Evolutionary conservation across 1,139 yeast genomes (phyloP), one percentile per base, ranked within the genome.

Genomic region (Geotrichum restrictum): DNA sequence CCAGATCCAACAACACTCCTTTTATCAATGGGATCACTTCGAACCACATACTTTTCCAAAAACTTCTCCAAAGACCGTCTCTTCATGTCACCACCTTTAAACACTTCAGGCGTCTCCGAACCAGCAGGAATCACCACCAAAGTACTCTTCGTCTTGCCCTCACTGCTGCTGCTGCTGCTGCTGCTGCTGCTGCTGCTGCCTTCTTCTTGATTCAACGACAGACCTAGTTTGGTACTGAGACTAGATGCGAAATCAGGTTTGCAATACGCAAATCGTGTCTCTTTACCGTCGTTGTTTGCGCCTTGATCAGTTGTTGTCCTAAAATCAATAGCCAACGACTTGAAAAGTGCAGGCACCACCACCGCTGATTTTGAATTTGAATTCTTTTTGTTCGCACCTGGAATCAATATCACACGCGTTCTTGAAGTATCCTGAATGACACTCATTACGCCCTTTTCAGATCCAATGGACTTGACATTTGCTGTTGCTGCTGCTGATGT

Each of bases 301-400:
- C n/a, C n/a, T n/a, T n/a, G n/a, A n/a, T n/a, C n/a, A n/a, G n/a
- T n/a, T n/a, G n/a, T n/a, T n/a, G 85, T 67, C 47, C 60, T 52
- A 22, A 56, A 86, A 63, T 91, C 96, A 51, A 86, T 76, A 3
- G 95, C 93, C 59, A 91, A 71, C 0, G 88, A 74, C 67, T 86
- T 88, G 65, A 79, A 77, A 56, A 85, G 67, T 0, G 93, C 81
- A 14, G 91, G 79, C 4, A 82, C 21, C n/a, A n/a, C n/a, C n/a
- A n/a, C n/a, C n/a, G n/a, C 34, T n/a, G 32, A 69, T 16, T 53
- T 60, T 19, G 63, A 44, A 54, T 60, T 62, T 40, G 2, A 27
- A 38, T 44, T 60, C 46, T 50, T 58, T 59, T 40, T 57, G 56
- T 8, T 24, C 5, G 7, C 8, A 19, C 64, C 63, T 5, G 67